Percentiles rank a stretch among this genome's conserved stretches.
Evolutionary conservation across 108 stramenopile species (phyloP).

Genomic region (Parmales sp.): DNA sequence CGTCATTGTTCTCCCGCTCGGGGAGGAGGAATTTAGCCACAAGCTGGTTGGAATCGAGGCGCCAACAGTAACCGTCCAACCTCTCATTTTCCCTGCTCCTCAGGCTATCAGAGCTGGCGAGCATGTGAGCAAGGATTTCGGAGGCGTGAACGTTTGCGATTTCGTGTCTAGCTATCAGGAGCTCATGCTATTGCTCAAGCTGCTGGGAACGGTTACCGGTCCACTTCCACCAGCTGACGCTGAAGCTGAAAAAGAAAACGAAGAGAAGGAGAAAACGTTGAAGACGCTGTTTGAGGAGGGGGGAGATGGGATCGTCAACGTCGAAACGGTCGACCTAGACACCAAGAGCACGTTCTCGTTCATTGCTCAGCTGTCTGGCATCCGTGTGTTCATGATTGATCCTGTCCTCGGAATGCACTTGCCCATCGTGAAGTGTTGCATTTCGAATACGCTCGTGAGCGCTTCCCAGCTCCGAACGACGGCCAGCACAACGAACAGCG

Average conservation of each 20-base stretch:
- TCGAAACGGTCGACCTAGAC: constrained; percentile 7
- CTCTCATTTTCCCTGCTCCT: constrained; percentile 38
- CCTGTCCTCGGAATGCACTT: constrained; percentile 63
- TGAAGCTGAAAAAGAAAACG: background rate
- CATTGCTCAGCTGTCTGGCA: background rate
- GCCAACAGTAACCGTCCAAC: constrained; percentile 36
- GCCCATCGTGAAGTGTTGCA: constrained; percentile 34
- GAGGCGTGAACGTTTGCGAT: constrained; percentile 45
- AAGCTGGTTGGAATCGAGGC: constrained; percentile 22
- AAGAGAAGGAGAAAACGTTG: background rate
- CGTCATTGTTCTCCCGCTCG: constrained; percentile 7
- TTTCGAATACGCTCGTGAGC: constrained; percentile 38
- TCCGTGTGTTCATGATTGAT: constrained; percentile 56
- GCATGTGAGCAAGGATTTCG: constrained; percentile 17
- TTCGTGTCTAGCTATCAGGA: constrained; percentile 52
- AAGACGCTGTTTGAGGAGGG: too few species aligned
- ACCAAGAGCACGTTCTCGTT: constrained; percentile 7
- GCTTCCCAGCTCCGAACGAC: constrained; percentile 37
- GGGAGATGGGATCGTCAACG: constrained; percentile 15
- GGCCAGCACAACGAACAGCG: constrained; percentile 2
- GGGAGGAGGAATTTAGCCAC: background rate
- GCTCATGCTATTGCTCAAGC: constrained; percentile 29
- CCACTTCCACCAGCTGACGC: constrained; percentile 16
- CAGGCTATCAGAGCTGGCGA: constrained; percentile 46
- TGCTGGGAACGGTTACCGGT: constrained; percentile 30